Evolutionary conservation across 169 alveolate species (phyloP).

Genomic region (Plasmodium fragile): DNA sequence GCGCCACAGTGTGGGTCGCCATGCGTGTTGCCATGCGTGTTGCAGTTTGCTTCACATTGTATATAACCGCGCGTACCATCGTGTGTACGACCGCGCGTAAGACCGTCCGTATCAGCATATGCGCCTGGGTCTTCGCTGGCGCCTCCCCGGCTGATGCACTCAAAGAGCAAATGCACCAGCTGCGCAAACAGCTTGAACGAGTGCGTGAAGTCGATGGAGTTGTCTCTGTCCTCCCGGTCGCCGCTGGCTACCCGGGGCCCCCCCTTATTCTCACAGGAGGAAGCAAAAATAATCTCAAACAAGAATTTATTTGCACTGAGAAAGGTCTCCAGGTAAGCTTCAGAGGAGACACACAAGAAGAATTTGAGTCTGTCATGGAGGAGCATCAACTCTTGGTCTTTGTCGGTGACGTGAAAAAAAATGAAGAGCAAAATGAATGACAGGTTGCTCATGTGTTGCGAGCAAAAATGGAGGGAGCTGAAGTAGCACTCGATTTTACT

Average conservation of each 20-base stretch:
- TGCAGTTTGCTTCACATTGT: neutral
- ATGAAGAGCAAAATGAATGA: slow-evolving; percentile 27
- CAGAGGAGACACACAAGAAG: slow-evolving; percentile 11
- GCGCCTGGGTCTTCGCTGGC: neutral
- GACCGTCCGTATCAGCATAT: neutral
- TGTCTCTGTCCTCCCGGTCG: neutral
- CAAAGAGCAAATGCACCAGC: neutral
- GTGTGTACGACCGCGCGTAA: neutral
- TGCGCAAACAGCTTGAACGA: neutral
- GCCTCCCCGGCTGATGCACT: neutral
- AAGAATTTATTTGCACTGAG: slow-evolving; percentile 1
- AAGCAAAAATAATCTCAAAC: neutral
- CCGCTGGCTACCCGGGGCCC: neutral
- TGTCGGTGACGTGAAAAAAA: slow-evolving; percentile 12
- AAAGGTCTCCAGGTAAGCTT: slow-evolving; percentile 15
- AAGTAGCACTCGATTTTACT: slow-evolving; percentile 1
- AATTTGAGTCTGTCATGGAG: neutral
- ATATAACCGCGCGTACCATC: neutral
- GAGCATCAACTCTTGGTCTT: neutral
- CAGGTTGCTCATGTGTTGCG: slow-evolving; percentile 3
- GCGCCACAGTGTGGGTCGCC: neutral
- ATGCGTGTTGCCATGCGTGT: neutral
- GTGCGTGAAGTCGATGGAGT: neutral
- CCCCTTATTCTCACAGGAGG: neutral
- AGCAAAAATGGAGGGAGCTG: slow-evolving; percentile 4